Base-by-base conservation (phyloP, 2,329 filamentous ascomycete species). In the Coniochaeta sp. region DNA sequence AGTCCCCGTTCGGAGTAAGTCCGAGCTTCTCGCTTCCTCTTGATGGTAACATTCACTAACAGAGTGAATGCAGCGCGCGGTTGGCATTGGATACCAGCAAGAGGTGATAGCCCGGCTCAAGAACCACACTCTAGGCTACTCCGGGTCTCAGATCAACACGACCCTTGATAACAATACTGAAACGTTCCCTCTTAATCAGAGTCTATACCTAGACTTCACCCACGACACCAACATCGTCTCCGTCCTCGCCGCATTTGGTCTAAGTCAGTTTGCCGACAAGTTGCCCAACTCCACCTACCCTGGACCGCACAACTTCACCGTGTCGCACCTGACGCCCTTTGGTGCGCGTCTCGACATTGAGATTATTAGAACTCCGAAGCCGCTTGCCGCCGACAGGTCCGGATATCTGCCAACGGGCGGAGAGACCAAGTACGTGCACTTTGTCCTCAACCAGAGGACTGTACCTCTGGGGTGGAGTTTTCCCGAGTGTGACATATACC, bases 161-260 rank as follows among this genome's bases (percentile, higher is more conserved):
- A 90, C 88, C 0, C 80, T 90, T 33, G 87, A 90, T 74, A 83
- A 79, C 68, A 89, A 81, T 71, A 80, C 80, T 0, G 76, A 77
- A 38, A 92, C 89, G 0, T 93, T 93, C 70, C 89, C 89, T 0
- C 74, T 89, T 4, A 83, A 91, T 68, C 90, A 93, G 69, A 81
- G 77, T 24, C 77, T 93, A 17, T 91, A 91, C 71, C 82, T 92
- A 57, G 89, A 92, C 75, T 92, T 92, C 71, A 87, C 83, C 17
- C 89, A 93, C 71, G 89, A 93, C 72, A 88, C 87, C 34, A 90
- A 89, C 69, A 89, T 90, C 62, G 78, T 87, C 66, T 81, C 82
- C 28, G 82, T 91, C 64, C 75, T 92, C 4, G 85, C 88, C 0
- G 89, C 89, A 0, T 89, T 93, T 62, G 89, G 89, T 1, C 77